Evolutionary conservation across 306 rosid species (phyloP).

Genomic region (Senna siamea): DNA sequence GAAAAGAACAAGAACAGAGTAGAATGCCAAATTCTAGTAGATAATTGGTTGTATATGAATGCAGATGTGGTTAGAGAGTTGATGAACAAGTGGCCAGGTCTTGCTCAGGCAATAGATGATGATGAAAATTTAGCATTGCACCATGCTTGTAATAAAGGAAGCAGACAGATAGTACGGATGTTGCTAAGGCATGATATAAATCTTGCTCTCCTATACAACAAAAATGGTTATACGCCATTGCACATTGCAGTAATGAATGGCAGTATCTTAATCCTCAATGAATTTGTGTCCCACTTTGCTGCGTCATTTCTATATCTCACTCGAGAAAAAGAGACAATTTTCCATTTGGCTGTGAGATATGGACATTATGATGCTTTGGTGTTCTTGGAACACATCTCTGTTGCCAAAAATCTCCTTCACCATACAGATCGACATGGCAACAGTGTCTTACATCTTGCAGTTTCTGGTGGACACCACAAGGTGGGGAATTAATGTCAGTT

Average conservation of each 20-base stretch:
- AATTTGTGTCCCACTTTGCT: slow-evolving; percentile 44
- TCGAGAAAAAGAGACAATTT: slow-evolving; percentile 64
- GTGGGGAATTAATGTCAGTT: slow-evolving; percentile 27
- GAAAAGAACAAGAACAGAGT: too few species aligned
- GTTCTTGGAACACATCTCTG: slow-evolving; percentile 50
- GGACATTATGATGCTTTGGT: slow-evolving; percentile 58
- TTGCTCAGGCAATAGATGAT: slow-evolving; percentile 46
- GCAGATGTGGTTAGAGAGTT: slow-evolving; percentile 70
- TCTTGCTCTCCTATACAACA: slow-evolving; percentile 55
- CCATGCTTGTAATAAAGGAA: slow-evolving; percentile 49
- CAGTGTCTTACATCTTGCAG: slow-evolving; percentile 71
- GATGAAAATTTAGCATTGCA: slow-evolving; percentile 68
- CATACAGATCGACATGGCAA: slow-evolving; percentile 59
- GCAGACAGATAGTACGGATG: slow-evolving; percentile 54
- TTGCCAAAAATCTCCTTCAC: slow-evolving; percentile 48
- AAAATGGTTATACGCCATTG: slow-evolving; percentile 68
- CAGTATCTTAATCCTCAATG: slow-evolving; percentile 54
- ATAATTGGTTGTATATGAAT: too few species aligned
- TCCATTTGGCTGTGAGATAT: slow-evolving; percentile 72
- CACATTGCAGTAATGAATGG: slow-evolving; percentile 71
- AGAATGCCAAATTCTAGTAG: too few species aligned
- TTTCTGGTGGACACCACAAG: slow-evolving; percentile 54
- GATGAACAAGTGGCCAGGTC: slow-evolving; percentile 49
- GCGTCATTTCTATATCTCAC: slow-evolving; percentile 56
- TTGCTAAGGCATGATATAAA: slow-evolving; percentile 53